These are phyloP conservation scores for Bidens hawaiensis DNA, from an alignment of 140 eudicot genomes.

Conservation along the genomic window DNA sequence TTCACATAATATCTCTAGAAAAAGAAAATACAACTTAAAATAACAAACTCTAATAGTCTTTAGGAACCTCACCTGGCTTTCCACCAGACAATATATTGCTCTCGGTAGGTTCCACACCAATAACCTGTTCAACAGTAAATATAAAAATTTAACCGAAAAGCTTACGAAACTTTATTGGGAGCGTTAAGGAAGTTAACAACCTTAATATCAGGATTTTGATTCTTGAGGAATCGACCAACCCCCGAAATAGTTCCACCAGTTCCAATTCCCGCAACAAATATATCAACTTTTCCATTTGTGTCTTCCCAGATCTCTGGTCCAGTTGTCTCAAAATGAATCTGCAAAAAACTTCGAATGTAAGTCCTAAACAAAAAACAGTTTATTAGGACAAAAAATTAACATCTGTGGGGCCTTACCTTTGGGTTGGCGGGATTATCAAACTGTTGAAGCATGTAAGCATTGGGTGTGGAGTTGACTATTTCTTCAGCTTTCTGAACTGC, in stretches of 20 bases:
- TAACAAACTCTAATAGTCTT: constrained; percentile 3
- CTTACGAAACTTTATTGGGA: background rate
- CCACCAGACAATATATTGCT: constrained; percentile 97
- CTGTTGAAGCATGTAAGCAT: constrained; percentile 96
- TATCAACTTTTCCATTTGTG: constrained; percentile 92
- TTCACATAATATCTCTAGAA: constrained; percentile 48
- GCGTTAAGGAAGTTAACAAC: constrained; percentile 26
- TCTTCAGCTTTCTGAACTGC: constrained; percentile 96
- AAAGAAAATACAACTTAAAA: constrained; percentile 15
- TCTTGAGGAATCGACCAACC: constrained; percentile 75
- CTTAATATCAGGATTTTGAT: constrained; percentile 65
- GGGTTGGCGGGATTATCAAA: constrained; percentile 99
- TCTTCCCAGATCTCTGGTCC: constrained; percentile 99
- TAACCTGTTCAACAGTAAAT: constrained; percentile 46
- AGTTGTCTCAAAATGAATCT: constrained; percentile 95
- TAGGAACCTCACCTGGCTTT: constrained; percentile 78
- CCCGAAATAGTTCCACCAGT: constrained; percentile 98
- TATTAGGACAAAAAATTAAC: background rate
- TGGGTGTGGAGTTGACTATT: constrained; percentile 69
- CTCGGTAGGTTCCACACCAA: constrained; percentile 95
- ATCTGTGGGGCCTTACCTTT: constrained; percentile 42
- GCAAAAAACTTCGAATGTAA: constrained; percentile 20
- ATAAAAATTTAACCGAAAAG: background rate
- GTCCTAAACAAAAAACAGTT: background rate
- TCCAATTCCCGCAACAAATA: constrained; percentile 95